Evolutionary conservation across 148 eudicot genomes (phyloP), one percentile per base, ranked within the genome.

Genomic region (Rhododendron kiyosumense): DNA sequence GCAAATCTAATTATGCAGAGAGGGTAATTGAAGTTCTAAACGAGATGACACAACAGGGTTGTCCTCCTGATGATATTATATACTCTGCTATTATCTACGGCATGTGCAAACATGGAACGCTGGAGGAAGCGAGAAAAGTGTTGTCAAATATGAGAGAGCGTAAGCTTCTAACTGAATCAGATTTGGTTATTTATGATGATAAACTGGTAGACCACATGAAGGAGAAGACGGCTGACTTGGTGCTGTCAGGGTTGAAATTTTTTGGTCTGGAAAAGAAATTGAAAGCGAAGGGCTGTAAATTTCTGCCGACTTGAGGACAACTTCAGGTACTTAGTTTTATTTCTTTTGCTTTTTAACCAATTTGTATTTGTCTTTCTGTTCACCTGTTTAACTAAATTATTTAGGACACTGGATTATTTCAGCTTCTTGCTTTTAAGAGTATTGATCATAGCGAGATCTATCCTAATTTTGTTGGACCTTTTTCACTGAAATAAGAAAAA

Each of bases 141-240:
- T 92, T 96, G 69, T 78, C 90, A 6, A 79, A 84, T 84, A 83
- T 96, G 93, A 90, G 86, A 86, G 93, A 96, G 82, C 87, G 86
- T 9, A 90, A 90, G 41, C 82, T 91, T 84, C 84, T 96, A 43
- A 90, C 91, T 32, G 99, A 96, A 83, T 93, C 96, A 45, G 90
- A 89, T 87, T 84, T 89, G 78, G 90, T 96, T 82, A 86, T 92
- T 15, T 95, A 94, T 69, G 97, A 96, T 85, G 99, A 96, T 86
- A 90, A 93, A 88, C 93, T 96, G 80, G 67, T 95, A 86, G 96
- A 95, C 61, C 97, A 96, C 87, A 90, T 87, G 93, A 91, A 94
- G 90, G 93, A 92, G 92, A 96, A 93, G 71, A 91, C 99, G n/a
- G 97, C 95, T 43, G 94, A 93, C 85, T 90, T 96, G 88, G 93